Evolutionary conservation across 192 early-diverging fungal genomes (phyloP).

Genomic region (Dispira parvispora): DNA sequence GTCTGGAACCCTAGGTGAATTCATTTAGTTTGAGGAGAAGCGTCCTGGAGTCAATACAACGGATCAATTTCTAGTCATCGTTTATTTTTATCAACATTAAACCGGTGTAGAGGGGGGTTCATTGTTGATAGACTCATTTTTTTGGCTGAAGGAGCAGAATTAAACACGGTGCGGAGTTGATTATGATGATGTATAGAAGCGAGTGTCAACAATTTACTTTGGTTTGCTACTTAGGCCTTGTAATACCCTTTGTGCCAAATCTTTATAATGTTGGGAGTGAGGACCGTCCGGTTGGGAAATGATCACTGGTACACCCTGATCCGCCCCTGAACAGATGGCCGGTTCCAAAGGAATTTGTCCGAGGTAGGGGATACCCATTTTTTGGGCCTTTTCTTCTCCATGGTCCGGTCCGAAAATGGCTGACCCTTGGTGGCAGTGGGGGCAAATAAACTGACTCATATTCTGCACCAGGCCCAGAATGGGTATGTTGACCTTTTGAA

Average conservation of each 20-base stretch:
- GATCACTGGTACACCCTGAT: constrained; percentile 57
- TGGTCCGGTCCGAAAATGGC: constrained; percentile 66
- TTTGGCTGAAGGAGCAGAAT: too few species aligned
- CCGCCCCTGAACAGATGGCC: constrained; percentile 50
- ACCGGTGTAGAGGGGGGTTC: too few species aligned
- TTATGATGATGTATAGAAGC: too few species aligned
- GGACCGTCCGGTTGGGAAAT: constrained; percentile 5
- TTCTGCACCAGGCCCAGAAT: constrained; percentile 79
- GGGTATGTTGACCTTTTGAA: constrained; percentile 62
- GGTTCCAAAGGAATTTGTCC: constrained; percentile 65
- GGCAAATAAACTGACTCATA: constrained; percentile 68
- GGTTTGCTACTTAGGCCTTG: not conserved
- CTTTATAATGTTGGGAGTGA: not conserved
- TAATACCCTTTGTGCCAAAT: not conserved
- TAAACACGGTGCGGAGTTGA: too few species aligned
- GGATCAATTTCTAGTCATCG: too few species aligned
- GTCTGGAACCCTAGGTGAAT: constrained; percentile 55
- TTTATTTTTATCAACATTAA: too few species aligned
- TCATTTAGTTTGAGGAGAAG: not conserved
- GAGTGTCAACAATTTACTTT: too few species aligned
- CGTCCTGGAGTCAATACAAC: too few species aligned
- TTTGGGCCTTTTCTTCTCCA: constrained; percentile 34
- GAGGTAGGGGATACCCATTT: constrained; percentile 47
- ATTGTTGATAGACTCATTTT: too few species aligned
- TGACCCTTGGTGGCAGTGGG: constrained; percentile 56